Conservation (phyloP, 192 early-diverging fungal species). For the Dispira simplex region DNA sequence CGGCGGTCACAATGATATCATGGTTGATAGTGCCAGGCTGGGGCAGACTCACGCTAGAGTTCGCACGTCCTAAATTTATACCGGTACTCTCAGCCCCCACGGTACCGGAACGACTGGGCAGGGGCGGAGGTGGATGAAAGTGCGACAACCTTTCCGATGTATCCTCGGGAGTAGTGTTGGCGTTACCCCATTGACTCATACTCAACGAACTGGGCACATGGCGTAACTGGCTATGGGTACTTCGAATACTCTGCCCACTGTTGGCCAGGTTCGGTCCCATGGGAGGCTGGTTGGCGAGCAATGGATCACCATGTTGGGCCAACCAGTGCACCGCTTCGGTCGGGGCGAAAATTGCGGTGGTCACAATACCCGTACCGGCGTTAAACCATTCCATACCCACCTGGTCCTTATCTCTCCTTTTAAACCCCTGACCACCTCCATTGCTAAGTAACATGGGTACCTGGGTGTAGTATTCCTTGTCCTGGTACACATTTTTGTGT, state of each 20-base stretch:
- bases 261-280: neutral
- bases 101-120: neutral
- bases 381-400: conserved; percentile 34
- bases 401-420: conserved; percentile 27
- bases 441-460: conserved; percentile 15
- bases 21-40: conserved; percentile 22
- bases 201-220: conserved; percentile 20
- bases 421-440: conserved; percentile 11
- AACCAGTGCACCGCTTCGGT: conserved; percentile 39
- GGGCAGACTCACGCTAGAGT: neutral
- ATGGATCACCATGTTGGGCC: conserved; percentile 33
- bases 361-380: conserved; percentile 37
- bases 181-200: conserved; percentile 15
- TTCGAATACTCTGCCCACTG: conserved; percentile 21
- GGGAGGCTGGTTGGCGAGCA: conserved; percentile 20
- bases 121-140: conserved; percentile 17
- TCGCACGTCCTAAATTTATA: neutral
- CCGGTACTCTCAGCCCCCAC: neutral
- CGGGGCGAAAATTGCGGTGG: conserved; percentile 46
- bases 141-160: conserved; percentile 15
- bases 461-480: conserved; percentile 28
- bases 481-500: conserved; percentile 19
- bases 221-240: conserved; percentile 9
- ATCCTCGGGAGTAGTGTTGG: conserved; percentile 11
- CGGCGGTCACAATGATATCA: conserved; percentile 47